phyloP scores from a whole-genome alignment of 2,329 filamentous ascomycete genomes.

The Xylaria arbuscula region DNA sequence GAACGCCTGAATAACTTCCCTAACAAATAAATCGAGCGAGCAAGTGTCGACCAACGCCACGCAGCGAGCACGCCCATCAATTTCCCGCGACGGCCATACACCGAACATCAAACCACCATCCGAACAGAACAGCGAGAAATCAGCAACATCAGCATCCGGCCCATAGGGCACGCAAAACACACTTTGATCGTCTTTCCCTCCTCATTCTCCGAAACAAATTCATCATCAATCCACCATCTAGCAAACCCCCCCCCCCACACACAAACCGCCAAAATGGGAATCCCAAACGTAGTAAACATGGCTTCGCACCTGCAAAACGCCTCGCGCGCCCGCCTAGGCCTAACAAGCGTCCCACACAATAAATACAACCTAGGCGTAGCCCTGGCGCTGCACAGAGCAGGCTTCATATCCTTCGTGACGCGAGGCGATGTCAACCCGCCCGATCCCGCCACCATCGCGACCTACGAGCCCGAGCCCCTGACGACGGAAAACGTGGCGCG shows the following conservation, averaged over 20 bases:
- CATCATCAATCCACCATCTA: too few relatives aligned
- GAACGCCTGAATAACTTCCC: background rate
- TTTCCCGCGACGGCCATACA: background rate
- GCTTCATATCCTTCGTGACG: constrained; percentile 83
- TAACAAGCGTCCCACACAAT: constrained; percentile 84
- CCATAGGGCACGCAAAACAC: constrained; percentile 6
- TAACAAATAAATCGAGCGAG: too few relatives aligned
- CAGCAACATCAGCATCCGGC: constrained; percentile 4
- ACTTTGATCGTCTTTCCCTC: too few relatives aligned
- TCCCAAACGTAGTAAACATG: constrained; percentile 80
- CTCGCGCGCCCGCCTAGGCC: constrained; percentile 80
- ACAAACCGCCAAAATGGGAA: constrained; percentile 69
- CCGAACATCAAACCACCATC: background rate
- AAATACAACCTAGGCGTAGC: constrained; percentile 82
- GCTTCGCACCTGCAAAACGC: constrained; percentile 94
- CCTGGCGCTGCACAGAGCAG: constrained; percentile 82
- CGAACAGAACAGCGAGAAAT: background rate
- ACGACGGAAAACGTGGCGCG: constrained; percentile 77
- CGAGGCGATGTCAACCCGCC: constrained; percentile 73
- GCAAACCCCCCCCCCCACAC: too few relatives aligned
- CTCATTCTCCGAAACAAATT: background rate
- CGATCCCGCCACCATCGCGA: constrained; percentile 57
- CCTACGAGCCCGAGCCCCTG: constrained; percentile 65
- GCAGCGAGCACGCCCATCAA: background rate
- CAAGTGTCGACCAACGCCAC: background rate